Base-by-base conservation (phyloP, 495 filamentous ascomycete genomes). In the Physcia stellaris region DNA sequence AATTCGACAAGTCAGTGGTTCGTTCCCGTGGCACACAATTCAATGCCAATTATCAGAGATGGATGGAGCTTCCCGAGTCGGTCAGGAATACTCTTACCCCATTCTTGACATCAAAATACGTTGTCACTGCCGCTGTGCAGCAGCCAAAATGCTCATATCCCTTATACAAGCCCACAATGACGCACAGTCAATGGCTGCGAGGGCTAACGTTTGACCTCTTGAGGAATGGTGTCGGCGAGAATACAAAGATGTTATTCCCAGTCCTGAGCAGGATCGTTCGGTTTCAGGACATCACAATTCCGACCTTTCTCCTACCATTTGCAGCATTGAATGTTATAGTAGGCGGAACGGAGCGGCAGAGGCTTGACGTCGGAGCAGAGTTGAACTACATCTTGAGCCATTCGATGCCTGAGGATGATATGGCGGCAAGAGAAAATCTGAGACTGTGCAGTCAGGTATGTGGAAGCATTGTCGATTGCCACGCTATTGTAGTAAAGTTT, bases 291-390 rank as follows among this genome's bases (percentile, higher is more conserved):
- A 69, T 83, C 15, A 75, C 80, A 0, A 87, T 93, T 28, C 71
- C 84, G 1, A 80, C 75, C 13, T 94, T 95, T 50, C 57, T 96
- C 24, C 62, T 98, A 6, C 92, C 90, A 6, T 96, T 82, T 50
- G 70, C 82, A 2, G 76, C 78, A 7, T 48, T 94, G 28, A 88
- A 95, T 54, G 69, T 80, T 28, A 68, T 94, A 22, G 63, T 92
- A 10, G 71, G 73, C 19, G 78, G 83, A 3, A 70, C 66, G 3
- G 64, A 80, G 10, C 54, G 68, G 34, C 75, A 87, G 47, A 69
- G 70, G 31, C 49, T 69, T n/a, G 69, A 80, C 37, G 66, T 93
- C 37, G 61, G 67, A n/a, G 49, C 61, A 15, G 90, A 96, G 57
- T 49, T 96, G 15, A 58, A 75, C 20, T 69, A 59, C 7, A 73